phyloP scores from a whole-genome alignment of 768 basidiomycete genomes.

The Russula compacta region DNA sequence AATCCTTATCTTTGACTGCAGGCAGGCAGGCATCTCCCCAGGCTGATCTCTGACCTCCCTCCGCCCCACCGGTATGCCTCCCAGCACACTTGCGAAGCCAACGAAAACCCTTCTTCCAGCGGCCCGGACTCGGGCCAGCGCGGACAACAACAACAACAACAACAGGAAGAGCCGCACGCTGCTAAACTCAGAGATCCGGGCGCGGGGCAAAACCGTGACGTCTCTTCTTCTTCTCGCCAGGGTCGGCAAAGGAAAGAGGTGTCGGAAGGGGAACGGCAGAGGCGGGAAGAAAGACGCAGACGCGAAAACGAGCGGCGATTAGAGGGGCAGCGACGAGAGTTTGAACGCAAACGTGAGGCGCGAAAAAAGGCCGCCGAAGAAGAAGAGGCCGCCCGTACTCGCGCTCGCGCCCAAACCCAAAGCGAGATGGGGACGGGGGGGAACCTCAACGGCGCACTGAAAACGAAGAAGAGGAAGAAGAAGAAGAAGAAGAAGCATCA shows the following conservation, averaged over 20 bases:
- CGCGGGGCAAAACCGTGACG: background rate
- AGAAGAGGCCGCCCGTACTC: background rate
- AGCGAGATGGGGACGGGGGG: background rate
- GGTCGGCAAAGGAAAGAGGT: background rate
- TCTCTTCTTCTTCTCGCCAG: no score
- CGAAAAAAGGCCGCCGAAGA: background rate
- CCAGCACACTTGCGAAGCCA: background rate
- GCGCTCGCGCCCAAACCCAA: background rate
- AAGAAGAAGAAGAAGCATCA: no score
- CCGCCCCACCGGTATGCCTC: background rate
- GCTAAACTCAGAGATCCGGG: background rate
- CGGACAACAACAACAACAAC: no score
- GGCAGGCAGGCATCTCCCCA: background rate
- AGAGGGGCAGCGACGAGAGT: constrained; percentile 1
- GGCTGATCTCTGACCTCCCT: background rate
- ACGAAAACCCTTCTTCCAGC: background rate
- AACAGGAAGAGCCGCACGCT: background rate
- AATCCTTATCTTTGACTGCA: background rate
- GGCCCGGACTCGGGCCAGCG: no score
- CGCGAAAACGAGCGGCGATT: constrained; percentile 1
- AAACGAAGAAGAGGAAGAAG: background rate
- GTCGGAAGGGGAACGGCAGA: no score
- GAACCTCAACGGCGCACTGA: background rate
- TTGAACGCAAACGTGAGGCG: background rate
- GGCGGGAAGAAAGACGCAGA: background rate